These are phyloP conservation scores for Pseudogymnoascus sp. DNA, from an alignment of 2,329 filamentous ascomycete species.

Conservation along the genomic window DNA sequence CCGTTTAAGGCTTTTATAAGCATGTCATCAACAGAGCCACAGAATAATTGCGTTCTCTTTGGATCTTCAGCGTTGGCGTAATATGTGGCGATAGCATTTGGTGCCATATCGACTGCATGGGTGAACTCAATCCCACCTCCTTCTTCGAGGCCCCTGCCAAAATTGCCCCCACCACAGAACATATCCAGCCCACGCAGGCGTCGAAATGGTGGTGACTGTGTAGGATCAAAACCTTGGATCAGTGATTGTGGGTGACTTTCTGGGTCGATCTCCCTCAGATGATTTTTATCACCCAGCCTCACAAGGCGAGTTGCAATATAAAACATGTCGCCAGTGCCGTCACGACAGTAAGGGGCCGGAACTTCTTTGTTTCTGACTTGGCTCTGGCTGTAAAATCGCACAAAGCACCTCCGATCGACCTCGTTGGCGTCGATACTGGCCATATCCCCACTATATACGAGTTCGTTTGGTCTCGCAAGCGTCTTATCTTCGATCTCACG, in stretches of 20 bases:
- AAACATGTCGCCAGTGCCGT: slow-evolving; percentile 61
- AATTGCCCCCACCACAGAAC: slow-evolving; percentile 71
- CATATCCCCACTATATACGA: slow-evolving; percentile 47
- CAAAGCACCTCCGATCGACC: slow-evolving; percentile 50
- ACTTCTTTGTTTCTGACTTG: slow-evolving; percentile 35
- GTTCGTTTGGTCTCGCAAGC: slow-evolving; percentile 34
- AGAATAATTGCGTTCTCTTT: slow-evolving; percentile 46
- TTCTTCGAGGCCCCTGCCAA: slow-evolving; percentile 70
- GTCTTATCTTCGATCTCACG: slow-evolving; percentile 30
- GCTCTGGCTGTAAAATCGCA: slow-evolving; percentile 45
- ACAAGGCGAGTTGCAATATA: slow-evolving; percentile 46
- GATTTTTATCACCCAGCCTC: slow-evolving; percentile 19
- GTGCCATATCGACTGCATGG: slow-evolving; percentile 61
- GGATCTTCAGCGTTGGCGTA: slow-evolving; percentile 53
- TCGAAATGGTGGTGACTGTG: slow-evolving; percentile 17
- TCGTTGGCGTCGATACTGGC: slow-evolving; percentile 31
- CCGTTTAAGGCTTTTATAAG: slow-evolving; percentile 50
- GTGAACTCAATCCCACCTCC: slow-evolving; percentile 56
- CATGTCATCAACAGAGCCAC: slow-evolving; percentile 67
- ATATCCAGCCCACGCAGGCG: slow-evolving; percentile 59
- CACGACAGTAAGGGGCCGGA: slow-evolving; percentile 55
- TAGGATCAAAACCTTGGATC: slow-evolving; percentile 50
- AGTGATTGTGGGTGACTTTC: slow-evolving; percentile 32
- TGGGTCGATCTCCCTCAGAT: slow-evolving; percentile 31
- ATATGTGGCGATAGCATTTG: slow-evolving; percentile 62